These are phyloP conservation scores for Trametes meyenii DNA, from an alignment of 768 basidiomycete genomes.

Conservation along the genomic window DNA sequence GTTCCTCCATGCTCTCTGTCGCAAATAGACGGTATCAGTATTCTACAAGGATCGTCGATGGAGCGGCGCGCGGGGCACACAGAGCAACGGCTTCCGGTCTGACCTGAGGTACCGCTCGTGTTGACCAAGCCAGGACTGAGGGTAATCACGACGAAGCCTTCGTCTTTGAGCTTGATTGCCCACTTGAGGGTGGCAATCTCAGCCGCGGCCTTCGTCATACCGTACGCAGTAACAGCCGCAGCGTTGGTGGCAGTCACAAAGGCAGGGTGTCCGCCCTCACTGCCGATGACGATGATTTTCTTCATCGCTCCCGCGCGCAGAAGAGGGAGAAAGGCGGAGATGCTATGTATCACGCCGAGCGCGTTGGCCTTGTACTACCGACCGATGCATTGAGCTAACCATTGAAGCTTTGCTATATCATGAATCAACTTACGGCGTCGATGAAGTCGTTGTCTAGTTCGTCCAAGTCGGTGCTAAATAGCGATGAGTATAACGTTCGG, in stretches of 20 bases:
- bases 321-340: constrained; percentile 44
- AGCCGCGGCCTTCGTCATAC: constrained; percentile 41
- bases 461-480: constrained; percentile 21
- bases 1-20: too few species aligned
- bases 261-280: constrained; percentile 35
- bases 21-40: too few species aligned
- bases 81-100: too few species aligned
- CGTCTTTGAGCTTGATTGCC: constrained; percentile 28
- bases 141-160: constrained; percentile 41
- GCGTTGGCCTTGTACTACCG: constrained; percentile 39
- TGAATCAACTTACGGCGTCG: constrained; percentile 16
- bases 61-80: too few species aligned
- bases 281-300: constrained; percentile 40
- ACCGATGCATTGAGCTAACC: background rate
- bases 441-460: constrained; percentile 31
- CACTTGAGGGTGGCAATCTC: constrained; percentile 44
- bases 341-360: constrained; percentile 39
- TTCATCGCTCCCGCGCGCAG: constrained; percentile 36
- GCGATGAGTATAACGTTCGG: background rate
- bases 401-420: background rate
- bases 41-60: too few species aligned
- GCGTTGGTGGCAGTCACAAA: constrained; percentile 24
- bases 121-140: constrained; percentile 43
- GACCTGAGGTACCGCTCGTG: constrained; percentile 23
- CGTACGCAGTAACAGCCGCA: constrained; percentile 31